Evolutionary conservation across 176 grass and related monocot genomes (phyloP), one percentile per base, ranked within the genome.

Genomic region (Cymbopogon citratus): DNA sequence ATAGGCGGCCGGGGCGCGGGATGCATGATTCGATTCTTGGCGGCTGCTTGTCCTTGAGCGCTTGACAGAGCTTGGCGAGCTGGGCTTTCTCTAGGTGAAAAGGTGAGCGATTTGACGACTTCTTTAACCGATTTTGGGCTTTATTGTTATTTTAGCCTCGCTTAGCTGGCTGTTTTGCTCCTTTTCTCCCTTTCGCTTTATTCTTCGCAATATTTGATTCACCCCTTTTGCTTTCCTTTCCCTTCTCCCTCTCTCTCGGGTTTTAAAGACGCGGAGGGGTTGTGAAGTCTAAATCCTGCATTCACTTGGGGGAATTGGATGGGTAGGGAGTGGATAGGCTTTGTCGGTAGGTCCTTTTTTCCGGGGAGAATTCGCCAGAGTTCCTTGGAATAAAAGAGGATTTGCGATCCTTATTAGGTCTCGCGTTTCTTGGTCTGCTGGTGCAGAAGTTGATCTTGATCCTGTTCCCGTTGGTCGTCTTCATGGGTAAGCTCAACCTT

Each of bases 401-500:
- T 51, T 69, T 79, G 65, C 26, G 46, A 59, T 40, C 51, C 70
- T 10, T 62, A 11, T 10, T 62, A 11, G 48, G 14, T 14, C 33
- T 12, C 15, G 36, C 34, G 52, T 45, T 79, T 80, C 46, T 79
- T 73, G 69, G 84, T 84, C 81, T 75, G 21, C 76, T 51, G 21
- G 3, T 66, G 62, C 12, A 49, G 70, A 83, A 18, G 62, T n/a
- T 45, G 48, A 70, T 59, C 59, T n/a, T 45, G 38, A 80, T 59
- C 48, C 21, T 74, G 57, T 29, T 75, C 68, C 66, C 48, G 66
- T 46, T 69, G 23, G 23, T 41, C 70, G 38, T 63, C 62, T 48
- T 66, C 28, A 89, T 89, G 87, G 76, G 81, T 85, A 76, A 80
- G 81, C 49, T 84, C 21, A 69, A 80, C 61, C 66, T 84, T 15